A percentile compares a stretch with the other conserved stretches of the same genome.
Evolutionary conservation across 768 basidiomycete species (phyloP).

Genomic region (Ramaria sp.): DNA sequence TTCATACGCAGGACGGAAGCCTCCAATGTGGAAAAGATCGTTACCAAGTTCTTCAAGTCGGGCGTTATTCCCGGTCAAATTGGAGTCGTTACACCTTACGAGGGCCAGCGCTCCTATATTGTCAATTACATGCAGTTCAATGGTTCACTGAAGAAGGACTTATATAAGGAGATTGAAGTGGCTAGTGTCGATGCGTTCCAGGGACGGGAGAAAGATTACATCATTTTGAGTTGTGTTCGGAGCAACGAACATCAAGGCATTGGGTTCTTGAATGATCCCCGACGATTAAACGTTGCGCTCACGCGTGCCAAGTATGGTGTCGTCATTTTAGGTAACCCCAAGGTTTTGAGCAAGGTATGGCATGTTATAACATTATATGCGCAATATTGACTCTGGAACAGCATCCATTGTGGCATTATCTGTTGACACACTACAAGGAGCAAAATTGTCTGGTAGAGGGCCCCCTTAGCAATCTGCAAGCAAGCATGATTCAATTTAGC

Average conservation of each 20-base stretch:
- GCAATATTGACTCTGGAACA: slow-evolving; percentile 22
- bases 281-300: slow-evolving; percentile 91
- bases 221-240: slow-evolving; percentile 93
- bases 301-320: slow-evolving; percentile 97
- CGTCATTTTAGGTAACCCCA: slow-evolving; percentile 99
- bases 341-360: slow-evolving; percentile 93
- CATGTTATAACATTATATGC: slow-evolving; percentile 3
- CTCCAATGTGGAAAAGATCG: slow-evolving; percentile 98
- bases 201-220: slow-evolving; percentile 99
- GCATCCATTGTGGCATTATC: slow-evolving; percentile 98
- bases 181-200: slow-evolving; percentile 99
- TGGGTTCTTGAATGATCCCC: slow-evolving; percentile 96
- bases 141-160: slow-evolving; percentile 96
- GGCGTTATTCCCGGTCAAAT: slow-evolving; percentile 94
- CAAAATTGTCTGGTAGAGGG: slow-evolving; percentile 90
- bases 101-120: slow-evolving; percentile 96
- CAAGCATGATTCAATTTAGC: slow-evolving; percentile 99
- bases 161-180: slow-evolving; percentile 99
- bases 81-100: slow-evolving; percentile 97
- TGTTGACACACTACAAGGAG: slow-evolving; percentile 98
- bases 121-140: slow-evolving; percentile 99
- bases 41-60: slow-evolving; percentile 99
- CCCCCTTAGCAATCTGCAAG: slow-evolving; percentile 88
- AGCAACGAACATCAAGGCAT: slow-evolving; percentile 99
- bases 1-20: slow-evolving; percentile 74